phyloP scores from a whole-genome alignment of 202 grass and related monocot species.

The Zoysia matrella region DNA sequence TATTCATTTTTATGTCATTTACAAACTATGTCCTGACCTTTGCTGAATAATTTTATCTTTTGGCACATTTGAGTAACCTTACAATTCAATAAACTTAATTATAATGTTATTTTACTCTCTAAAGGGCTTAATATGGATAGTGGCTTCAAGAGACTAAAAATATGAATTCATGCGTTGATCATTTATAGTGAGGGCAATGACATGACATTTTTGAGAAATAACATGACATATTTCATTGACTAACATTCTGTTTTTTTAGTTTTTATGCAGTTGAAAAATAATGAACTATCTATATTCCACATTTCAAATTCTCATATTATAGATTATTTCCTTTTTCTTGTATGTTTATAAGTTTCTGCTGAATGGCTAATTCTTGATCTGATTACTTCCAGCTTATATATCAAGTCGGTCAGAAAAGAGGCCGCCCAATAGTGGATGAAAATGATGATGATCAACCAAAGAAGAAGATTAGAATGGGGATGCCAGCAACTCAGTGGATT shows the following conservation, averaged over 20 bases:
- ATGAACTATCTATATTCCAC: slow-evolving; percentile 5
- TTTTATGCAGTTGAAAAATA: slow-evolving; percentile 5
- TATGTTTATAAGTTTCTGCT: neutral
- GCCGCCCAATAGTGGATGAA: slow-evolving; percentile 65
- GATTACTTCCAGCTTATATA: slow-evolving; percentile 71
- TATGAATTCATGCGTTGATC: neutral
- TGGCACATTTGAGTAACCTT: neutral
- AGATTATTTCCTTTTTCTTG: neutral
- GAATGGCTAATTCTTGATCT: slow-evolving; percentile 36
- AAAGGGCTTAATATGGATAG: slow-evolving; percentile 11
- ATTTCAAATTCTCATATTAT: slow-evolving; percentile 19
- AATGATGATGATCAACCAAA: slow-evolving; percentile 92
- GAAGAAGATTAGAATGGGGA: slow-evolving; percentile 96
- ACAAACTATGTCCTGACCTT: neutral
- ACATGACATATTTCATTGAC: slow-evolving; percentile 1
- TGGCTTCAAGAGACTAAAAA: slow-evolving; percentile 5
- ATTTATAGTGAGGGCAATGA: slow-evolving; percentile 23
- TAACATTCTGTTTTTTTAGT: neutral
- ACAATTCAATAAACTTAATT: slow-evolving; percentile 34
- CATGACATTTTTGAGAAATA: neutral
- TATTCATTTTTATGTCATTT: slow-evolving; percentile 10
- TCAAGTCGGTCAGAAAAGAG: slow-evolving; percentile 95
- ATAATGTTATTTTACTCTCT: neutral
- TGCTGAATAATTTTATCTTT: neutral
- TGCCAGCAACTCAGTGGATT: slow-evolving; percentile 93